A percentile compares a stretch with the other conserved stretches of the same genome.
These are phyloP conservation scores for Paradendryphiella salina DNA, from an alignment of 2,329 filamentous ascomycete species.

Conservation along the genomic window DNA sequence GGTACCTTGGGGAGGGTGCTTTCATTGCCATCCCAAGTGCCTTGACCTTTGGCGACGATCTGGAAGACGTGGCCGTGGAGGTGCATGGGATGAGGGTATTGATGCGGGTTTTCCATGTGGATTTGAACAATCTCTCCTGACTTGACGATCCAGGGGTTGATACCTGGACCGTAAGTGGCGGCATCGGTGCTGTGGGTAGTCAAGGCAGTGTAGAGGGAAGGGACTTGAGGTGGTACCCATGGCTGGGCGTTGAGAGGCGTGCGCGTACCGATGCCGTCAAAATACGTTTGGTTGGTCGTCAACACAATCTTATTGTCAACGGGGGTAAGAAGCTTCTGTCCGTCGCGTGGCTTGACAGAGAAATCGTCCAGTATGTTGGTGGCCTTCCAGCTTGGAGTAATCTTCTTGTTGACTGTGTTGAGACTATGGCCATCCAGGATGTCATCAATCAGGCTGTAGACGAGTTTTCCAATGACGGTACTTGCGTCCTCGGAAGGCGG, in stretches of 20 bases:
- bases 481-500: constrained; percentile 23
- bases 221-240: constrained; percentile 72
- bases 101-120: constrained; percentile 39
- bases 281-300: constrained; percentile 60
- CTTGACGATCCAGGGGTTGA: constrained; percentile 40
- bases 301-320: constrained; percentile 66
- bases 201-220: constrained; percentile 74
- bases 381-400: constrained; percentile 53
- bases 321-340: constrained; percentile 60
- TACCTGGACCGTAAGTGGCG: constrained; percentile 29
- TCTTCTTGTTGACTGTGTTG: no score
- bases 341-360: constrained; percentile 68
- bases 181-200: constrained; percentile 56
- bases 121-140: constrained; percentile 46
- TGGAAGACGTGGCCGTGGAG: constrained; percentile 60
- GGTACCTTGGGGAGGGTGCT: constrained; percentile 23
- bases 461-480: constrained; percentile 21
- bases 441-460: constrained; percentile 16
- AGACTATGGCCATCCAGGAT: not conserved
- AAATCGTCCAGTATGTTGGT: constrained; percentile 70
- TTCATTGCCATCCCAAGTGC: constrained; percentile 28
- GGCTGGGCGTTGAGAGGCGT: constrained; percentile 63
- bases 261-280: constrained; percentile 59
- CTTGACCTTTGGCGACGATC: constrained; percentile 50
- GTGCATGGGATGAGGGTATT: constrained; percentile 44